A percentile compares a stretch with the other conserved stretches of the same genome.
Evolutionary conservation across 768 basidiomycete species (phyloP).

Genomic region (Lactarius sanguifluus): DNA sequence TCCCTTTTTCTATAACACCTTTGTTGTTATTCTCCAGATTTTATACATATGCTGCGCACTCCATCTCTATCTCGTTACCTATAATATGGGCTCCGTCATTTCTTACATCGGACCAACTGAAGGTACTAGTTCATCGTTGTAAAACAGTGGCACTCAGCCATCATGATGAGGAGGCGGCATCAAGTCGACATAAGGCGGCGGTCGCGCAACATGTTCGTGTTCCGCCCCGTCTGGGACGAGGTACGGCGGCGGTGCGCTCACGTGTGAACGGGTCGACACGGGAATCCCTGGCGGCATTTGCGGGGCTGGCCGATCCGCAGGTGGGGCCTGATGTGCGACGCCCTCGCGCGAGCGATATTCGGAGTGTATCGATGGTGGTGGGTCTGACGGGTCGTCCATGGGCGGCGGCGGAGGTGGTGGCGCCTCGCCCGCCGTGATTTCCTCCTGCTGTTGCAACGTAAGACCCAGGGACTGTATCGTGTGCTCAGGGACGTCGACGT

Average conservation of each 20-base stretch:
- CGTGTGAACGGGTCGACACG: conserved; percentile 25
- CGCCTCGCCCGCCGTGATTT: conserved; percentile 38
- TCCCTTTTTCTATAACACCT: conserved; percentile 5
- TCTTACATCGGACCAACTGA: conserved; percentile 29
- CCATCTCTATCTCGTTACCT: conserved; percentile 26
- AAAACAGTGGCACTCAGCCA: not conserved
- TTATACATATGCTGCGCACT: conserved; percentile 30
- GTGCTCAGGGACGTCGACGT: conserved; percentile 50
- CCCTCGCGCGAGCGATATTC: conserved; percentile 52
- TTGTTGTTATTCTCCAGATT: conserved; percentile 29
- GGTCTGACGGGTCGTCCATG: conserved; percentile 85
- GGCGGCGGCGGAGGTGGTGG: conserved; percentile 78
- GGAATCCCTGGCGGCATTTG: conserved; percentile 30
- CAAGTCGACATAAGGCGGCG: conserved; percentile 42
- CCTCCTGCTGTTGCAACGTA: conserved; percentile 50
- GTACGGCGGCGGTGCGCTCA: conserved; percentile 77
- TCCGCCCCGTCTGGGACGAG: conserved; percentile 48
- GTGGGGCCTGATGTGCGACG: conserved; percentile 29
- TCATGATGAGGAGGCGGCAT: conserved; percentile 31
- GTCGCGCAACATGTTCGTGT: conserved; percentile 37
- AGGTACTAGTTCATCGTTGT: conserved; percentile 28
- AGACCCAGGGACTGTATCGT: conserved; percentile 59
- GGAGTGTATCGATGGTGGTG: conserved; percentile 85
- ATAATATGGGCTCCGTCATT: conserved; percentile 32
- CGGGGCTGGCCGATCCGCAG: conserved; percentile 28